Evolutionary conservation across 306 rosid species (phyloP).

Genomic region (Rosa rugosa): DNA sequence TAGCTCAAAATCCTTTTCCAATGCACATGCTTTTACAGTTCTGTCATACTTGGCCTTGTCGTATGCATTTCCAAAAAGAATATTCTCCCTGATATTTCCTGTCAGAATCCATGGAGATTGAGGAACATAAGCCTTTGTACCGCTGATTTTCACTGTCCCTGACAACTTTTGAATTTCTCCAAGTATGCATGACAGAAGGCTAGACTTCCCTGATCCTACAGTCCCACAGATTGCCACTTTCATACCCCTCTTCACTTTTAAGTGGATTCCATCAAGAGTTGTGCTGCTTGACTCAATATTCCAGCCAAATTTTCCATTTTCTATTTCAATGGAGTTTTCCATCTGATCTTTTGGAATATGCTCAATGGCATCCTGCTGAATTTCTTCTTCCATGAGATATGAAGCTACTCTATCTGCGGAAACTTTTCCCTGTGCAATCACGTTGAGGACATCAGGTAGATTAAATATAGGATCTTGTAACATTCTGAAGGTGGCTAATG

Average conservation of each 20-base stretch:
- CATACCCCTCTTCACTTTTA: slow-evolving; percentile 82
- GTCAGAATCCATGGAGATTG: slow-evolving; percentile 94
- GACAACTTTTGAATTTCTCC: slow-evolving; percentile 76
- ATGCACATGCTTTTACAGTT: slow-evolving; percentile 80
- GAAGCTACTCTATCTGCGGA: slow-evolving; percentile 80
- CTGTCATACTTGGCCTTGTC: slow-evolving; percentile 51
- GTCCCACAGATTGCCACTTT: slow-evolving; percentile 94
- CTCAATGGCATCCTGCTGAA: slow-evolving; percentile 64
- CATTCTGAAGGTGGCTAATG: slow-evolving; percentile 88
- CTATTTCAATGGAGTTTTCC: slow-evolving; percentile 55
- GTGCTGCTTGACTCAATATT: slow-evolving; percentile 54
- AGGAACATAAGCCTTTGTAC: slow-evolving; percentile 88
- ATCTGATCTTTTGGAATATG: slow-evolving; percentile 54
- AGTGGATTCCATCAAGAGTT: slow-evolving; percentile 62
- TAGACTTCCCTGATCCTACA: slow-evolving; percentile 91
- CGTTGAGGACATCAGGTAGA: slow-evolving; percentile 79
- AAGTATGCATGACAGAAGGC: slow-evolving; percentile 65
- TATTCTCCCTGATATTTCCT: slow-evolving; percentile 78
- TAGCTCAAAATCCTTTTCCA: slow-evolving; percentile 80
- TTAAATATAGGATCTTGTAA: slow-evolving; percentile 85
- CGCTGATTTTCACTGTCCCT: slow-evolving; percentile 77
- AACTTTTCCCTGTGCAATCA: slow-evolving; percentile 87
- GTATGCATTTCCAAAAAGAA: slow-evolving; percentile 72
- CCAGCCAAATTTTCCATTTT: slow-evolving; percentile 83
- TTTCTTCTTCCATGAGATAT: slow-evolving; percentile 70